A percentile compares a stretch with the other conserved stretches of the same genome.
Conservation (phyloP, 768 basidiomycete genomes). For the Hydnum rufescens region DNA sequence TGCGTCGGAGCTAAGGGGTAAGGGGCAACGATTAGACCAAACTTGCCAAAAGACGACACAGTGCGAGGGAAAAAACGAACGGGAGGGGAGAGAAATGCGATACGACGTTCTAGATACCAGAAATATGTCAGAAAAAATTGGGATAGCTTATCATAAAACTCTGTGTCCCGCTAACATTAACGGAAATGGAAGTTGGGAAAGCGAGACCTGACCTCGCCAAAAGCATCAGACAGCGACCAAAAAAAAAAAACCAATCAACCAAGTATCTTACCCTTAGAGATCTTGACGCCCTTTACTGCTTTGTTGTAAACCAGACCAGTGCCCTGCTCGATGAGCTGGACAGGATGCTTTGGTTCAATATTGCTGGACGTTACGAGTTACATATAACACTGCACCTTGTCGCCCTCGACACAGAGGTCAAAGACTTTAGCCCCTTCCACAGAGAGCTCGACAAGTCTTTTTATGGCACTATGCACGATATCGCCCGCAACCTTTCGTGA, state of each 20-base stretch:
- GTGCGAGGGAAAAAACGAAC: conserved; percentile 26
- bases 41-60: not conserved
- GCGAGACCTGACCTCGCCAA: conserved; percentile 49
- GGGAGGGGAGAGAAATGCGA: conserved; percentile 93
- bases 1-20: conserved; percentile 42
- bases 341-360: not conserved
- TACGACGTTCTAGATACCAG: conserved; percentile 40
- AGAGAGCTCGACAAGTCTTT: conserved; percentile 57
- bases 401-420: conserved; percentile 84
- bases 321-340: conserved; percentile 56
- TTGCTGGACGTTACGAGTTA: not conserved
- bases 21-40: conserved; percentile 17
- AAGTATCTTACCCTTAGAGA: conserved; percentile 51
- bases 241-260: not conserved
- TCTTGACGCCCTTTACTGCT: conserved; percentile 68
- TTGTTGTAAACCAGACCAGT: conserved; percentile 82
- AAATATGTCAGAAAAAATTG: not conserved
- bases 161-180: conserved; percentile 31
- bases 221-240: not conserved
- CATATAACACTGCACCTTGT: conserved; percentile 29
- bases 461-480: conserved; percentile 67
- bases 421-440: conserved; percentile 67
- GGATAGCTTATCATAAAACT: not conserved
- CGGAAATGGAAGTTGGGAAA: conserved; percentile 83
- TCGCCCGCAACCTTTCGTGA: conserved; percentile 61